Evolutionary conservation across 106 monocot species (phyloP).

Genomic region (Platanthera guangdongensis): DNA sequence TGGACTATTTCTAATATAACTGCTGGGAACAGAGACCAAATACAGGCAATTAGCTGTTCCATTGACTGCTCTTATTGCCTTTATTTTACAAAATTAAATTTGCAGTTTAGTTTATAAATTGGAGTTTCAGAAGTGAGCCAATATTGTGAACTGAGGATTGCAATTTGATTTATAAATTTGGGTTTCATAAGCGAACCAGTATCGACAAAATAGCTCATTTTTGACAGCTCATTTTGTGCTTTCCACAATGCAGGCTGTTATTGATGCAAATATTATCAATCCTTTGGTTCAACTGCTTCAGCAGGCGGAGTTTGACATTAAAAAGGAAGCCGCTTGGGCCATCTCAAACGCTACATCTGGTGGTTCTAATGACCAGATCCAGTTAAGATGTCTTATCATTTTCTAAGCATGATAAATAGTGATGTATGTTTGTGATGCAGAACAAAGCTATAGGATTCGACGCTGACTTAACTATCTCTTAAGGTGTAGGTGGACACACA

Average conservation of each 20-base stretch:
- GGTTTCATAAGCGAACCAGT: neutral
- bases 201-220: neutral
- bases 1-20: constrained; percentile 39
- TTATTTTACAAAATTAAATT: neutral
- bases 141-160: neutral
- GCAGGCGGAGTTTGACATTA: constrained; percentile 16
- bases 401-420: neutral
- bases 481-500: too few relatives aligned
- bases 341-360: constrained; percentile 19
- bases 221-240: neutral
- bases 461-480: too few relatives aligned
- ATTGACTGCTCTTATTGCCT: neutral
- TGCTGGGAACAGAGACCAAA: constrained; percentile 26
- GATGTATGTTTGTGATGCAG: neutral
- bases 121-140: neutral
- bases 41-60: constrained; percentile 24
- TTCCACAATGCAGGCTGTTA: constrained; percentile 8
- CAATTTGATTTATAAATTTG: neutral
- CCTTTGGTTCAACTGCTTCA: constrained; percentile 10
- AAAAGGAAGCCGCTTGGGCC: constrained; percentile 16
- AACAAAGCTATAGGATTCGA: too few relatives aligned
- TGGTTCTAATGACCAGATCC: constrained; percentile 24
- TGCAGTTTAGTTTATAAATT: neutral
- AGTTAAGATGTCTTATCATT: constrained; percentile 6
- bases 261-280: constrained; percentile 15